Evolutionary conservation across 768 basidiomycete genomes (phyloP).

Genomic region (Suillus americanus): DNA sequence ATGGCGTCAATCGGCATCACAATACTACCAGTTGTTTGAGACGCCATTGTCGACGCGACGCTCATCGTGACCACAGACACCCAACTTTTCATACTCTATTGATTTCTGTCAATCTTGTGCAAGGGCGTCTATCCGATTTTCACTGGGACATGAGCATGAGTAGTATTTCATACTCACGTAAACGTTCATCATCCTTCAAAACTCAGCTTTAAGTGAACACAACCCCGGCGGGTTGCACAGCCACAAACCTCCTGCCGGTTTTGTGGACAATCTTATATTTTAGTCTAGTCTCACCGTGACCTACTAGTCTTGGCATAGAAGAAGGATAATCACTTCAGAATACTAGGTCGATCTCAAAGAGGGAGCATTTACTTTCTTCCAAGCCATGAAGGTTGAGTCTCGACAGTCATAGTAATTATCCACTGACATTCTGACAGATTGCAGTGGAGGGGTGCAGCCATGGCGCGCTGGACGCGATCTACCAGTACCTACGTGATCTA

Average conservation of each 20-base stretch:
- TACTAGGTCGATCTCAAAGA: not conserved
- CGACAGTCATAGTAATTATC: too few species aligned
- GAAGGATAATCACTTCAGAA: not conserved
- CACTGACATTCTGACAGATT: constrained; percentile 44
- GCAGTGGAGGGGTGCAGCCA: constrained; percentile 96
- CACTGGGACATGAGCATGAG: not conserved
- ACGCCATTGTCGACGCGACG: too few species aligned
- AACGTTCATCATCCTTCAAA: not conserved
- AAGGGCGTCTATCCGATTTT: not conserved
- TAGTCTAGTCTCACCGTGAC: not conserved
- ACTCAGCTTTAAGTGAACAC: too few species aligned
- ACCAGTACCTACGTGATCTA: constrained; percentile 62
- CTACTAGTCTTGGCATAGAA: not conserved
- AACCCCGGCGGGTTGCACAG: too few species aligned
- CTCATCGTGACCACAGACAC: not conserved
- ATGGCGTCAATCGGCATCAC: not conserved
- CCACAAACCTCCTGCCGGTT: not conserved
- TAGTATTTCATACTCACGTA: not conserved
- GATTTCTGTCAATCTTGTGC: not conserved
- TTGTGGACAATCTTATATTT: not conserved
- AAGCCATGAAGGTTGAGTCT: not conserved
- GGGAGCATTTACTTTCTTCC: not conserved
- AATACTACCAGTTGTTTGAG: too few species aligned
- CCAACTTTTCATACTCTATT: not conserved
- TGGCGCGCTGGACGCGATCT: constrained; percentile 88